Evolutionary conservation across 306 rosid genomes (phyloP).

Genomic region (Trifolium fragiferum): DNA sequence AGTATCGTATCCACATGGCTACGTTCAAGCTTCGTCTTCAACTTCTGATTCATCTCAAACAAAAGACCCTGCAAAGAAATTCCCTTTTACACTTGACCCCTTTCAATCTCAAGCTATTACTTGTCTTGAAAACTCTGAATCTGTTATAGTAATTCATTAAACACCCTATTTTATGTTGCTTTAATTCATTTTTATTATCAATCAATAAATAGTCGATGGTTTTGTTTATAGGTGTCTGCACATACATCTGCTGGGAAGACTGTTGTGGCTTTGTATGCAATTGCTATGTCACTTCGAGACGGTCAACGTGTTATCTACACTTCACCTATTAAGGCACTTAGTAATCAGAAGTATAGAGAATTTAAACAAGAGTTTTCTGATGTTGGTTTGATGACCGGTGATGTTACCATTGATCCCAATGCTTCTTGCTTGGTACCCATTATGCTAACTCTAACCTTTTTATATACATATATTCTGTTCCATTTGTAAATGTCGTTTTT

Average conservation of each 20-base stretch:
- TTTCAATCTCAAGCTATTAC: conserved; percentile 80
- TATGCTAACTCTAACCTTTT: background rate
- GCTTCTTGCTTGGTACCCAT: conserved; percentile 84
- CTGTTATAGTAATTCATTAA: conserved; percentile 67
- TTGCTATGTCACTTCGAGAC: conserved; percentile 84
- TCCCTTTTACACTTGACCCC: conserved; percentile 84
- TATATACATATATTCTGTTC: background rate
- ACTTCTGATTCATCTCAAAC: background rate
- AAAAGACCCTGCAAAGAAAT: conserved; percentile 71
- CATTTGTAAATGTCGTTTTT: background rate
- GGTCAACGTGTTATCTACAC: conserved; percentile 92
- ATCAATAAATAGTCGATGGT: too few species aligned
- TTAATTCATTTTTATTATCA: too few species aligned
- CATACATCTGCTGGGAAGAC: conserved; percentile 98
- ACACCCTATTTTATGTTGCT: too few species aligned
- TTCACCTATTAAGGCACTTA: conserved; percentile 93
- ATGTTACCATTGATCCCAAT: conserved; percentile 89
- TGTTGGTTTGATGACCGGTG: conserved; percentile 98
- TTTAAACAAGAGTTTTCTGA: conserved; percentile 92
- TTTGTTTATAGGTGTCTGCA: conserved; percentile 77
- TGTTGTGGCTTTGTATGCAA: conserved; percentile 87
- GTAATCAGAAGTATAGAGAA: conserved; percentile 95
- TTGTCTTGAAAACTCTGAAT: conserved; percentile 77
- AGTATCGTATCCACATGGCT: conserved; percentile 81
- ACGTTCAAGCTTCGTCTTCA: conserved; percentile 34